Base-by-base conservation (phyloP, 2,329 filamentous ascomycete species). In the Tolypocladium capitatum region DNA sequence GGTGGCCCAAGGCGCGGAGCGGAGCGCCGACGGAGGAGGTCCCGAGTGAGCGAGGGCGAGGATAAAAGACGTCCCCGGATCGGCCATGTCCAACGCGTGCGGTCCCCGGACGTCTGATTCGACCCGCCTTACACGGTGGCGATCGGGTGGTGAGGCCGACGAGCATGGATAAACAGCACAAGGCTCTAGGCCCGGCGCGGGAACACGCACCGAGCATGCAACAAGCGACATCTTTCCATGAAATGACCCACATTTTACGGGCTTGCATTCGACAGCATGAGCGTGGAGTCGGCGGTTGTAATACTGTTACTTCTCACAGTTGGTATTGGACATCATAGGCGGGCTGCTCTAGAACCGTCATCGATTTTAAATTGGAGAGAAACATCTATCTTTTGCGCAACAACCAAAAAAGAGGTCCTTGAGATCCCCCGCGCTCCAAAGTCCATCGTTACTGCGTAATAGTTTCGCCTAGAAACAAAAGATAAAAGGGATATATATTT, bases 1-100 rank as follows among this genome's bases (percentile, higher is more conserved):
- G 74, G 58, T 61, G 1, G 55, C 57, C 21, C 60, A 65, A 45
- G 57, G 50, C 40, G 50, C 57, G 36, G 60, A 60, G 18, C 52
- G 54, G 24, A 43, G 51, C 45, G 52, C 52, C 6, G 56, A 58
- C n/a, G 55, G 59, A 16, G 55, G 60, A 14, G 52, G 53, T 4
- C 52, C 51, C 7, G 60, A 60, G 43, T 63, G 51, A 61, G 14
- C 6, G 7, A 21, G 7, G 4, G n/a, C n/a, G n/a, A 21, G 7
- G 8, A 6, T 18, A 5, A 8, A 30, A 28, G 38, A 13, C 24
- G 13, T n/a, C n/a, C 27, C 14, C n/a, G 4, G 38, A 30, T 28
- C 38, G 38, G 38, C 38, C 18, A 42, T 28, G 38, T 27, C 24
- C 24, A 18, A 42, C 38, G 18, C 38, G 24, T 30, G 38, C 16